These are phyloP conservation scores for Saccharomyces hybrid DNA, from an alignment of 1,139 yeast genomes.

Conservation along the genomic window DNA sequence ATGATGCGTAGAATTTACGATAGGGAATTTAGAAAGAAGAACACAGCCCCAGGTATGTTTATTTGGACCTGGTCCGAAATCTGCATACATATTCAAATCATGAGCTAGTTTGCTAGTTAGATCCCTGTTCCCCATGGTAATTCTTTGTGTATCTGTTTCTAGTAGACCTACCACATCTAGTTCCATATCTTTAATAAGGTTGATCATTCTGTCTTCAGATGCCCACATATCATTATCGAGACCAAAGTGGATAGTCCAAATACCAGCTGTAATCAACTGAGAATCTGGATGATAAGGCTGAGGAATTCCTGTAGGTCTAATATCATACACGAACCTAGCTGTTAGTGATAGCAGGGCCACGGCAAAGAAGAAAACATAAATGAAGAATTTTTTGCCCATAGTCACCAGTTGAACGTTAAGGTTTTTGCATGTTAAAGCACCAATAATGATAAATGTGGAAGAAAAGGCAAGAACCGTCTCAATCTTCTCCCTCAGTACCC, in stretches of 20 bases:
- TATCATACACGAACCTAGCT: slow-evolving; percentile 19
- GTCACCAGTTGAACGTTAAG: neutral
- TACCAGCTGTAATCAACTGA: slow-evolving; percentile 80
- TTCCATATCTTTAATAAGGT: slow-evolving; percentile 75
- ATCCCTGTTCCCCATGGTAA: slow-evolving; percentile 92
- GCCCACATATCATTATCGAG: slow-evolving; percentile 98
- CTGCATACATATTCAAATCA: slow-evolving; percentile 89
- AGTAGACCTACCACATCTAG: slow-evolving; percentile 83
- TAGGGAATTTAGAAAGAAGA: slow-evolving; percentile 87
- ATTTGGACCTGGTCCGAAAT: slow-evolving; percentile 96
- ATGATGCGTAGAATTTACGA: slow-evolving; percentile 80
- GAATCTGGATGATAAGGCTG: slow-evolving; percentile 73
- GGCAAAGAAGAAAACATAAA: slow-evolving; percentile 37
- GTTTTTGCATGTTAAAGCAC: slow-evolving; percentile 20
- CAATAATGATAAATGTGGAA: slow-evolving; percentile 39
- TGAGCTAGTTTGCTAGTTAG: slow-evolving; percentile 87
- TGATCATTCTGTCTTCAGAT: slow-evolving; percentile 81
- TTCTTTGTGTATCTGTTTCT: slow-evolving; percentile 89
- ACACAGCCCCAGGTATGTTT: slow-evolving; percentile 98
- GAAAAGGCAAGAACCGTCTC: slow-evolving; percentile 58
- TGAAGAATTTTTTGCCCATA: slow-evolving; percentile 17
- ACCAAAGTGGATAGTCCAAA: slow-evolving; percentile 97
- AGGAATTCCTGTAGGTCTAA: slow-evolving; percentile 37
- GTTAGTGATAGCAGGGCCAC: slow-evolving; percentile 26
- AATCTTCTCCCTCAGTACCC: slow-evolving; percentile 76